Base-by-base conservation (phyloP, 305 asterid species). In the Fraxinus velutina region DNA sequence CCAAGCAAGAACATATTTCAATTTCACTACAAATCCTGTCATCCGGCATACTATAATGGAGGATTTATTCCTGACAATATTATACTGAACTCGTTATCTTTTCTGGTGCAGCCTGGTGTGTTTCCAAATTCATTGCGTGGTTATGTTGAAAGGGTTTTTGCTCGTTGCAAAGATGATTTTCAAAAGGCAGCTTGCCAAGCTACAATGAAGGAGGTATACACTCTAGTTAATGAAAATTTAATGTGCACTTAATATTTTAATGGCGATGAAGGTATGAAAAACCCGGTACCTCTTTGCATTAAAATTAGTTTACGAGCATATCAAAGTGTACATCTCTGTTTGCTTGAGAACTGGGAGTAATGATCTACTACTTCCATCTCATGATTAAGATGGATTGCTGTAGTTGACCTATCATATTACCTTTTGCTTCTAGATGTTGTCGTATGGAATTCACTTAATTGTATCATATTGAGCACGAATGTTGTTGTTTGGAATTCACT, bases 81-180 rank as follows among this genome's bases (percentile, higher is more conserved):
- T 81, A 60, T 71, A 64, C 82, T 79, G 81, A 83, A 64, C 60
- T 70, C 66, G 70, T 39, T 85, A 62, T 66, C 74, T 73, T 87
- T 85, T 60, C 78, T 78, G 84, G 83, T 89, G 91, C 90, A 96
- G 98, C 92, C 97, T 84, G 93, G 90, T 75, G 44, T 85, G 82
- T 94, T 96, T 86, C 99, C 99, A 7, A 91, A 92, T 70, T 93
- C 99, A 55, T 87, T 96, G 84, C 91, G 96, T 78, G 99, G 98
- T 80, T 96, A 94, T 89, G 99, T 96, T 88, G 98, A 96, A 90
- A 91, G 99, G 90, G 97, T 96, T 80, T 88, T 96, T 89, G 93
- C 95, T 82, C 97, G 99, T 75, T 94, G 99, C 93, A 92, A 89
- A 85, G 93, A 89, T 85, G 98, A 96, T 84, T 85, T 81, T 79